Base-by-base conservation (phyloP, 148 eudicot species). In the Chenopodium berlandieri region DNA sequence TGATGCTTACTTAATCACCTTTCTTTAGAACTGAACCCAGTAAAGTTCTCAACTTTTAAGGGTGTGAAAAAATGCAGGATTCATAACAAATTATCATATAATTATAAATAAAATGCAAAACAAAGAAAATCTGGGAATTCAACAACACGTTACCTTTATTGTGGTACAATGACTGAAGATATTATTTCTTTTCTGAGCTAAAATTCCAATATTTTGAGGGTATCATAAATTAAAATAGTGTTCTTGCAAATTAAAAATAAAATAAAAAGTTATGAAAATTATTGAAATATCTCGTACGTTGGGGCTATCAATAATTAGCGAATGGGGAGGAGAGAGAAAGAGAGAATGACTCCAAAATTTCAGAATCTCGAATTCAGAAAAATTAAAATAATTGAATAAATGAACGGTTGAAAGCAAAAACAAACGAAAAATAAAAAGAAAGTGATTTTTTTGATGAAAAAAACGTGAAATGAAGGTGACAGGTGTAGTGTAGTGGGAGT, bases 21-120 rank as follows among this genome's bases (percentile, higher is more conserved):
- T 65, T 19, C 11, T 44, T 68, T 75, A 52, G 75, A 73, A 52
- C 74, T 72, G n/a, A 78, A 25, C 72, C 77, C 73, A 82, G 60
- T 25, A 75, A 73, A 37, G 69, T 52, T 67, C 46, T n/a, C 81
- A 23, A 25, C 77, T 71, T 66, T 9, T n/a, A 40, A 63, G 54
- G 31, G 30, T 32, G 2, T 17, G 52, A 20, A 27, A 31, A 78
- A 78, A 67, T 14, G 44, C 54, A 78, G 30, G 23, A 50, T 46
- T 62, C 3, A 0, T 25, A 73, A 25, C 40, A 58, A 37, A 7
- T 50, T 0, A 70, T 5, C 44, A 37, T 32, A n/a, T 16, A 23
- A 22, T 0, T 23, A 22, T 23, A 46, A n/a, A 7, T 44, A 9
- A 9, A 66, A 64, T 11, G 19, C 16, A 2, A 30, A 78, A 66